Base-by-base conservation (phyloP, 2,329 filamentous ascomycete species). In the Zelopaecilomyces penicillatus region DNA sequence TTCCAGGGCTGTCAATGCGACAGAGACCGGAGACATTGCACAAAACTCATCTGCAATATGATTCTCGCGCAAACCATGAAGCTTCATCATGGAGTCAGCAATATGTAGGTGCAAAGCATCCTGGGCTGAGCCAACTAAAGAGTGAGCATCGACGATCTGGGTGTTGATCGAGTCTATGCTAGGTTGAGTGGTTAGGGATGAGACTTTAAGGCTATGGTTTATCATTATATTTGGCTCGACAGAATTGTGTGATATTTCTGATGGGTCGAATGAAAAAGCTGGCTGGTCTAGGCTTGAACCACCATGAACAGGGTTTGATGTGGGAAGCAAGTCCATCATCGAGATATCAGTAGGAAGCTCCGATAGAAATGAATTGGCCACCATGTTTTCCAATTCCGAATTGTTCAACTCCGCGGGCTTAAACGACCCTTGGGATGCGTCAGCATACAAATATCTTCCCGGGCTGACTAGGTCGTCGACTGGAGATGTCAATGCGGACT, bases 21-120 rank as follows among this genome's bases (percentile, higher is more conserved):
- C 61, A 1, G 59, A 54, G 35, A 55, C 56, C 3, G 65, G 53
- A 3, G 68, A 57, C 52, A 75, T 64, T 11, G 50, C 50, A 44
- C 59, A 61, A 12, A 78, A 59, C 40, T 66, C 63, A 7, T 57
- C 53, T 27, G 65, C 69, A 7, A 78, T 55, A 11, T 61, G 51
- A 43, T 74, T 77, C 27, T 64, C 60, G 10, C 54, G 52, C 28
- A 71, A 48, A 27, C 62, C 52, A 11, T 59, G 56, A 8, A 76
- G 57, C 49, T 73, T 76, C 30, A 57, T 45, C 47, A 67, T 55
- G 1, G 75, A 76, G 1, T 60, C 65, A 6, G 62, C 55, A 30
- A 76, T 58, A 43, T 76, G 73, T 48, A 70, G 60, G 32, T 68
- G 59, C 27, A 78, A 56, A 5, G 68, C 56, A 41, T 70, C 67